Evolutionary conservation across 2,329 filamentous ascomycete genomes (phyloP).

Genomic region (Penicillium corylophilum): DNA sequence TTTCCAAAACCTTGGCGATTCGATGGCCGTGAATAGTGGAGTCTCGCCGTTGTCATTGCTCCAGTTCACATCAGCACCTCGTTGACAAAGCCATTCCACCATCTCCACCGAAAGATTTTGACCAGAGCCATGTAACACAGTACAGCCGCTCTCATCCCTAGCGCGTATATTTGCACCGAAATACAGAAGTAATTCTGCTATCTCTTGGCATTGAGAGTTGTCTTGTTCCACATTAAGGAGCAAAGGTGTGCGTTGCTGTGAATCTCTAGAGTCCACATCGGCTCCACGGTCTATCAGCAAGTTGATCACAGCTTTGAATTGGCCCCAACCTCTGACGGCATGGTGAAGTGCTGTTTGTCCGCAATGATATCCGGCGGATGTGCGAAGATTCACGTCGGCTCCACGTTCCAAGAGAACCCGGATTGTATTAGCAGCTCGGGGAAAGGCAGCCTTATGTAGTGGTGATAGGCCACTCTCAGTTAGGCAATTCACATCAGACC

Average conservation of each 20-base stretch:
- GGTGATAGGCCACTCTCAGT: background rate
- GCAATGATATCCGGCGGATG: background rate
- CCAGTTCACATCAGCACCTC: background rate
- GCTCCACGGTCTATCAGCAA: background rate
- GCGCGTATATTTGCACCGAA: background rate
- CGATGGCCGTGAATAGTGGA: background rate
- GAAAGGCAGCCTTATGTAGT: background rate
- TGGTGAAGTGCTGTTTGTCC: background rate
- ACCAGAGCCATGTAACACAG: background rate
- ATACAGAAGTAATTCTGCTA: background rate
- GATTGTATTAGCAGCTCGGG: background rate
- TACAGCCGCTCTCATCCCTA: background rate
- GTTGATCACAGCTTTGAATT: background rate
- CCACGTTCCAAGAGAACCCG: background rate
- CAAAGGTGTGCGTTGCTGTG: background rate
- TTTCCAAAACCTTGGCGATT: background rate
- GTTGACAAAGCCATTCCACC: background rate
- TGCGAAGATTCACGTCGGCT: background rate
- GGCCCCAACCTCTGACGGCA: background rate
- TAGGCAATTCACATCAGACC: background rate
- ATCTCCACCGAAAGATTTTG: background rate
- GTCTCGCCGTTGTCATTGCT: background rate
- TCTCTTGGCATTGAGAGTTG: background rate
- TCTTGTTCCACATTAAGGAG: background rate
- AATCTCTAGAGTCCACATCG: background rate